Base-by-base conservation (phyloP, 805 yeast genomes). In the Wickerhamiella siamensis region DNA sequence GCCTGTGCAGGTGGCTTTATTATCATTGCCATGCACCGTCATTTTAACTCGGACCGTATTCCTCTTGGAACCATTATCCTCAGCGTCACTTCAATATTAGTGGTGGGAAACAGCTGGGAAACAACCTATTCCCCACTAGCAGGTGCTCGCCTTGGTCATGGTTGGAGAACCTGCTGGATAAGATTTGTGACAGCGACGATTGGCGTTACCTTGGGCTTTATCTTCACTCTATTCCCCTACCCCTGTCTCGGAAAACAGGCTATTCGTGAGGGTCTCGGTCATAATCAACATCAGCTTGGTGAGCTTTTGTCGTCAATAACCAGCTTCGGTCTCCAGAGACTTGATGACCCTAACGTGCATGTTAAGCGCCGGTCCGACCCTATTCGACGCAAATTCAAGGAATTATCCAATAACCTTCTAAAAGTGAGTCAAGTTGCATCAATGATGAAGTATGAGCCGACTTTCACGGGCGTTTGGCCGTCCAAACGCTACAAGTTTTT, bases 161-260 rank as follows among this genome's bases (percentile, higher is more conserved):
- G 65, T 3, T 59, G 47, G 41, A 42, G 46, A 0, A 55, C 55
- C 15, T 62, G 64, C 1, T 59, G 62, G 61, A 46, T 57, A n/a
- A 51, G 64, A 12, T 56, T 57, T 31, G 56, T 55, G 3, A 53
- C 58, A 4, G 63, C 59, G 5, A 33, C 51, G 2, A 47, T 53
- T 22, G 65, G 64, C 3, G 41, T 61, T 15, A 12, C 54, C 3
- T 43, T 58, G 4, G 60, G 54, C 1, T 54, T 58, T 34, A 33
- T 61, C 2, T 60, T 58, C 3, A 55, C 60, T 3, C 37, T 59
- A 5, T 41, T 58, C 14, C 64, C 65, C 1, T 39, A 46, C 18
- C 55, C 64, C 0, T 39, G 45, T 20, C 57, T 63, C 17, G 64
- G 60, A 5, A 57, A 55, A 44, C 40, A 43, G 15, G 55, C 55